A percentile compares a stretch with the other conserved stretches of the same genome.
phyloP scores from a whole-genome alignment of 2,329 filamentous ascomycete species.

The Waltergamsia citrina region DNA sequence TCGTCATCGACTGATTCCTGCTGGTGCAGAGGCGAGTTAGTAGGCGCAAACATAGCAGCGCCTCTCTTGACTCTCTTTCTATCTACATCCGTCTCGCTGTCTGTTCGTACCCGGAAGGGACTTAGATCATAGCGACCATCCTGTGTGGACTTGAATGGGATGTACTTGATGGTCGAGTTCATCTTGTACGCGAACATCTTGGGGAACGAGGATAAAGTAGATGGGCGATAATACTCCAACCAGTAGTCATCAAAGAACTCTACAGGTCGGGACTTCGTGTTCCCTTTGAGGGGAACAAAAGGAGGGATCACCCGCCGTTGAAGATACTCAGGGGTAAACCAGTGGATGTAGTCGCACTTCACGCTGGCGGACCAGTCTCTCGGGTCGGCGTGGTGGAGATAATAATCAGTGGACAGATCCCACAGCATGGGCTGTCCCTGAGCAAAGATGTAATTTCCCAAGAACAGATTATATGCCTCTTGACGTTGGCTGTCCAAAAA shows the following conservation, averaged over 20 bases:
- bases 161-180: constrained; percentile 79
- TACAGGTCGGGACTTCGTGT: constrained; percentile 32
- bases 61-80: constrained; percentile 58
- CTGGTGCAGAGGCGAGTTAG: neutral
- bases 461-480: constrained; percentile 94
- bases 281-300: constrained; percentile 24
- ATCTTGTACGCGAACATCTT: constrained; percentile 92
- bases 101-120: constrained; percentile 73
- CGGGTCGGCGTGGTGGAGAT: constrained; percentile 85
- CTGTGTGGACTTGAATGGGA: constrained; percentile 63
- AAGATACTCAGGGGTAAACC: constrained; percentile 72
- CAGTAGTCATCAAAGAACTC: constrained; percentile 85
- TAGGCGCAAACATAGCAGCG: constrained; percentile 22
- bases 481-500: constrained; percentile 97
- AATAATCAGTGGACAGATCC: constrained; percentile 92
- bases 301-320: constrained; percentile 49
- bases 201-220: constrained; percentile 76
- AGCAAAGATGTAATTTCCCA: constrained; percentile 87
- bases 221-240: constrained; percentile 91
- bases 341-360: constrained; percentile 70
- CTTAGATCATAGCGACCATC: constrained; percentile 75
- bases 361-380: constrained; percentile 56
- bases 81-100: constrained; percentile 47
- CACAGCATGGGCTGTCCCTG: constrained; percentile 91
- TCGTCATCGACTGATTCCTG: constrained; percentile 22